Evolutionary conservation across 2,329 filamentous ascomycete species (phyloP), one percentile per base, ranked within the genome.

Genomic region (Emmonsiellopsis sp.): DNA sequence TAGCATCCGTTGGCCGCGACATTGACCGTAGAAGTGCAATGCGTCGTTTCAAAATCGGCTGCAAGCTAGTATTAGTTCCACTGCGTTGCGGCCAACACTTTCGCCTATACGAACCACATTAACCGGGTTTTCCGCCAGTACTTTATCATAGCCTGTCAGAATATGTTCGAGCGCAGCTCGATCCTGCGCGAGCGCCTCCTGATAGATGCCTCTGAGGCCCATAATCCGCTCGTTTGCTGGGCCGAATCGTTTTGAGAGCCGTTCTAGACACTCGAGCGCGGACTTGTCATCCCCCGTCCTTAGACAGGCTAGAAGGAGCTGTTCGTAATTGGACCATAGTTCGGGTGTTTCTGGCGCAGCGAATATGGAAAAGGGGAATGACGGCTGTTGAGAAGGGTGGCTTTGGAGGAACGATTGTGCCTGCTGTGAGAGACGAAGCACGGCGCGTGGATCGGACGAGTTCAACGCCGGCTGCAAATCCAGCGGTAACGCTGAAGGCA

Each of bases 31-130:
- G 74, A 37, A 97, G 77, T 5, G 90, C 87, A 55, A 92, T 82
- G 45, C 87, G 82, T 57, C 93, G 81, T 74, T 98, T 98, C 43
- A 86, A 77, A 56, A 98, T 84, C 54, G 88, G 86, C 87, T 92
- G 56, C 52, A 51, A 9, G 14, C 6, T 14, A 44, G 51, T 50
- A 43, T 33, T 7, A 42, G n/a, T 39, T 48, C 14, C 42, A 36
- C 36, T 13, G 21, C 31, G 6, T 43, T 34, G 17, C 33, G 21
- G 34, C 27, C 43, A 40, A 36, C 44, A n/a, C 45, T 39, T 21
- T 48, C n/a, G 45, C 13, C 7, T 43, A 33, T 31, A 56, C 57
- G 34, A 66, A 91, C 87, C 71, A 94, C 82, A 67, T 95, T 94
- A 47, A 87, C 83, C 27, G 84, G 82, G 62, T 90, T 86, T 37